phyloP scores from a whole-genome alignment of 441 rosid species.

The Euphorbia schlechtendalii region DNA sequence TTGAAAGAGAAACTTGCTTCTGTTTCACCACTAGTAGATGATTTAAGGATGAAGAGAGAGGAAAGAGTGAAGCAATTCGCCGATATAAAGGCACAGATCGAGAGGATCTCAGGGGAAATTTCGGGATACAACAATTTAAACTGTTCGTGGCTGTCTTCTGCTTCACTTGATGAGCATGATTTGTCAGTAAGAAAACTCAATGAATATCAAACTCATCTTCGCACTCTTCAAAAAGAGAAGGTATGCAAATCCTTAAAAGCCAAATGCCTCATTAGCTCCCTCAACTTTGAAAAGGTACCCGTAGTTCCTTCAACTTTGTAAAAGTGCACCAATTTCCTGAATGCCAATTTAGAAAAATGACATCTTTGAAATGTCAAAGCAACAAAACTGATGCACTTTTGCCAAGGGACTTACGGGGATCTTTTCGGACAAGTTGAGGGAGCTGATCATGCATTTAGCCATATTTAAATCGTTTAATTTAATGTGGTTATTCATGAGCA shows the following conservation, averaged over 20 bases:
- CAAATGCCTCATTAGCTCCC: too few relatives aligned
- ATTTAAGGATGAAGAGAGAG: constrained; percentile 69
- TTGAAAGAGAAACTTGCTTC: constrained; percentile 78
- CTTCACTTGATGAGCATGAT: constrained; percentile 66
- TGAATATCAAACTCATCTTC: constrained; percentile 80
- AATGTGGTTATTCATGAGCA: background rate
- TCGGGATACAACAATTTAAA: constrained; percentile 48
- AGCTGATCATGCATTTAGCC: too few relatives aligned
- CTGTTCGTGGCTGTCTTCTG: constrained; percentile 32
- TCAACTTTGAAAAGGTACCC: too few relatives aligned
- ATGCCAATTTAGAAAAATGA: too few relatives aligned
- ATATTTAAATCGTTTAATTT: too few relatives aligned
- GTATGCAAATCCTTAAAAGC: too few relatives aligned
- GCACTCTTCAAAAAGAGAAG: constrained; percentile 83
- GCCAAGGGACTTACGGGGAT: too few relatives aligned
- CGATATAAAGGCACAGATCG: constrained; percentile 67
- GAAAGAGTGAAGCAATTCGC: constrained; percentile 76
- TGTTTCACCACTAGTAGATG: constrained; percentile 73
- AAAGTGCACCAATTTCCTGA: too few relatives aligned
- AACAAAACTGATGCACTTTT: too few relatives aligned
- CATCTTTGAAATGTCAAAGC: too few relatives aligned
- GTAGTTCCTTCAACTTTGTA: too few relatives aligned
- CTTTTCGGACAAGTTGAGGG: too few relatives aligned
- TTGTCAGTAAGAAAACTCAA: constrained; percentile 73
- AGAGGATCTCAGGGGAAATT: constrained; percentile 79